Conservation (phyloP, 2,329 filamentous ascomycete genomes). For the Ophiostoma australiae region DNA sequence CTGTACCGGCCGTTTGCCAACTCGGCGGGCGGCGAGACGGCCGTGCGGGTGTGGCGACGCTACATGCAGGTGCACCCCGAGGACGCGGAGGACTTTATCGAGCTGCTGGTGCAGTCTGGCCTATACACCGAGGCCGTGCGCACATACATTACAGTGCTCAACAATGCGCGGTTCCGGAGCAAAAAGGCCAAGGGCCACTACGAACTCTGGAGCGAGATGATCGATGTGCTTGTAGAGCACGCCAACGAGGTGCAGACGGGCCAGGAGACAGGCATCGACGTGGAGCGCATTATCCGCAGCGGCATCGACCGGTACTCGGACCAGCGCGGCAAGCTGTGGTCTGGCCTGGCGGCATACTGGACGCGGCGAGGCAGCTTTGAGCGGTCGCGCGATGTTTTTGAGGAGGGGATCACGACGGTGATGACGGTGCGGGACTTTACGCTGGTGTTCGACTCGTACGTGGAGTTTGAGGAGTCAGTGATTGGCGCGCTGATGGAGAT, state of each 20-base stretch:
- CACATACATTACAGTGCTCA: conserved; percentile 85
- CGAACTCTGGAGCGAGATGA: conserved; percentile 96
- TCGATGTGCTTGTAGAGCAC: conserved; percentile 86
- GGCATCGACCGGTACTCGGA: conserved; percentile 88
- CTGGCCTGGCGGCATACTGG: conserved; percentile 92
- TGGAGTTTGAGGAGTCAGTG: conserved; percentile 94
- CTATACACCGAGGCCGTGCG: conserved; percentile 88
- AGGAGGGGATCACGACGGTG: conserved; percentile 93
- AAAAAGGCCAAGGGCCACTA: conserved; percentile 93
- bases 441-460: conserved; percentile 91
- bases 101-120: conserved; percentile 73
- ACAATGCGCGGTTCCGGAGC: conserved; percentile 85
- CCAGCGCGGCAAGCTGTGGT: conserved; percentile 92
- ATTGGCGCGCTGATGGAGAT: conserved; percentile 88
- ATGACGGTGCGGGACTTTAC: conserved; percentile 99
- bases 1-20: conserved; percentile 87
- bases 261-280: conserved; percentile 76
- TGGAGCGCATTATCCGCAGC: conserved; percentile 87
- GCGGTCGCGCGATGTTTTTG: conserved; percentile 84
- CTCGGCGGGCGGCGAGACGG: conserved; percentile 82
- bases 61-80: conserved; percentile 98
- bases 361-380: conserved; percentile 90
- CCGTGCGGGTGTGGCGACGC: conserved; percentile 86
- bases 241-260: conserved; percentile 79
- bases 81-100: conserved; percentile 91